Evolutionary conservation across 2,329 filamentous ascomycete genomes (phyloP), one percentile per base, ranked within the genome.

Genomic region (Colletotrichum sp.): DNA sequence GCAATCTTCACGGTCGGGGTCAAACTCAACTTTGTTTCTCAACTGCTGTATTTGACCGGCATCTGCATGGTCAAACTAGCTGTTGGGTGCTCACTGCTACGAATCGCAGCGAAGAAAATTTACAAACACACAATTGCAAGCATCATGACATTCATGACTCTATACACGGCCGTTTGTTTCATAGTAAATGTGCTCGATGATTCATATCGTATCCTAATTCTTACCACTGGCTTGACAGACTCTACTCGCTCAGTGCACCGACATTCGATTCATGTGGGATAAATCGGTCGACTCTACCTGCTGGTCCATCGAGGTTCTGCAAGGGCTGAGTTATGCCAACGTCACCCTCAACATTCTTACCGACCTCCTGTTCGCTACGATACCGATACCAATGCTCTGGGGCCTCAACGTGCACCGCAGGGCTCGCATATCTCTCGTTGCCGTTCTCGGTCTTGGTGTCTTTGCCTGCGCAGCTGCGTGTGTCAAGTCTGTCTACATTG

Each of bases 211-310:
- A 16, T 8, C 8, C 36, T 13, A 15, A 8, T 9, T 12, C 29
- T 69, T n/a, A 71, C 57, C 8, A 29, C 9, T 25, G 34, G 34
- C 34, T 36, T 36, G 34, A 3, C 12, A 84, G 81, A 89, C 89
- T 0, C 77, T 90, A 4, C 73, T 90, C 5, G 79, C 89, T 3
- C 88, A 90, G 74, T 90, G 89, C 65, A 85, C 83, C 11, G 83
- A 89, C 55, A 80, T 90, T 2, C 82, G 84, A 8, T 76, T 86
- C 1, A 82, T 85, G 39, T 90, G 88, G 88, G 87, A 90, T 76
- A 61, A 55, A 0, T 80, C 78, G 0, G 81, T 86, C 4, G 79
- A 83, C 13, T 80, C 83, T 0, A 84, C 81, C 2, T 90, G 89
- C 77, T 90, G 87, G 85, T 72, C 81, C 1, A 75, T 80, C 9